phyloP scores from a whole-genome alignment of 2,329 filamentous ascomycete genomes.

The Sclerotinia spermophila region DNA sequence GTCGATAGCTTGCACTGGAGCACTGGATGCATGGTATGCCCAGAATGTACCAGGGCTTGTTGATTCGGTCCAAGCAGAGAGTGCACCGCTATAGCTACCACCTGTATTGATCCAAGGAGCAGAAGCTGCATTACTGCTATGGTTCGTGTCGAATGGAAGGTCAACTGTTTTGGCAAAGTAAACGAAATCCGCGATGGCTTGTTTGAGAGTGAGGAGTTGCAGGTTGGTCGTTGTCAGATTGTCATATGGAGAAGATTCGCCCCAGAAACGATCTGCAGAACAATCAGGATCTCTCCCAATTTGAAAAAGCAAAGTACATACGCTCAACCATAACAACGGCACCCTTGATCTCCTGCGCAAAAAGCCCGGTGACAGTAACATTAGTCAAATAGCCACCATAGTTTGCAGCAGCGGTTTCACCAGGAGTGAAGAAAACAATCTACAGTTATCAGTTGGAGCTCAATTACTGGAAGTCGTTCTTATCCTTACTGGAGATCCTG shows the following conservation, averaged over 20 bases:
- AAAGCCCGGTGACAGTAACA: constrained; percentile 46
- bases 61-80: constrained; percentile 53
- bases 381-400: constrained; percentile 52
- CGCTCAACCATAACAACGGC: constrained; percentile 55
- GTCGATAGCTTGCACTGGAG: constrained; percentile 51
- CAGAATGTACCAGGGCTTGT: constrained; percentile 54
- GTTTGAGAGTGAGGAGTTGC: constrained; percentile 51
- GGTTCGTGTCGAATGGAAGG: constrained; percentile 50
- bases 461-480: constrained; percentile 8
- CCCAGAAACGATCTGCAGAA: constrained; percentile 52
- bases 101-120: constrained; percentile 56
- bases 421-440: constrained; percentile 51
- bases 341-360: constrained; percentile 50
- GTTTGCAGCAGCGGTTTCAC: constrained; percentile 46
- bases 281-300: neutral
- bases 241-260: constrained; percentile 50
- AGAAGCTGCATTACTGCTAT: constrained; percentile 47
- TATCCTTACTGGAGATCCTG: constrained; percentile 48
- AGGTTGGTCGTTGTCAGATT: constrained; percentile 51
- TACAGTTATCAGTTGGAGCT: constrained; percentile 23
- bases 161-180: constrained; percentile 51
- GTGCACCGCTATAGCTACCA: constrained; percentile 54
- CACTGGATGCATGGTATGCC: constrained; percentile 56
- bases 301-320: constrained; percentile 30
- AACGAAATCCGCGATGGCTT: constrained; percentile 51